Conservation (phyloP, 768 basidiomycete genomes). For the Lentinula sp. region DNA sequence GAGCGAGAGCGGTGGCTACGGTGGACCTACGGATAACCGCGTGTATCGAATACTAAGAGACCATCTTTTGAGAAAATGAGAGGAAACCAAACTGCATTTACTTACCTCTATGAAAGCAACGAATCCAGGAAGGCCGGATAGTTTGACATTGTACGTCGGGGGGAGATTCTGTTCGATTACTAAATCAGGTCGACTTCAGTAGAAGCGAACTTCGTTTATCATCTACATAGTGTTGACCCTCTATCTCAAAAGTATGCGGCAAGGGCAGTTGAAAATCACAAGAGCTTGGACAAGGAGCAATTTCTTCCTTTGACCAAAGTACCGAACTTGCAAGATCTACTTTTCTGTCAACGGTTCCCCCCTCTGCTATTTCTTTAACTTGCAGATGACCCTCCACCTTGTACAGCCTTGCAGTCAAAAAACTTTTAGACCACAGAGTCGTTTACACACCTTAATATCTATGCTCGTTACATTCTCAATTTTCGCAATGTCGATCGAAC, state of each 20-base stretch:
- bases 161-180: slow-evolving; percentile 48
- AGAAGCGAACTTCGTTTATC: not conserved
- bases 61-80: not conserved
- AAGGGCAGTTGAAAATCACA: slow-evolving; percentile 51
- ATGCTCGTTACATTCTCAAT: slow-evolving; percentile 51
- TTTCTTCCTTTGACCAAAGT: slow-evolving; percentile 53
- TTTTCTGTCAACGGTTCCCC: slow-evolving; percentile 48
- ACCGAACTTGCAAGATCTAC: slow-evolving; percentile 45
- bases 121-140: slow-evolving; percentile 71
- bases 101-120: slow-evolving; percentile 49
- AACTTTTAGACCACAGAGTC: not conserved
- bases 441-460: slow-evolving; percentile 52
- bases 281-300: slow-evolving; percentile 42
- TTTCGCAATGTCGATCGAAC: slow-evolving; percentile 49
- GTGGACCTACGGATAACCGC: slow-evolving; percentile 45
- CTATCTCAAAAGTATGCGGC: slow-evolving; percentile 52
- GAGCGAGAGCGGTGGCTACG: slow-evolving; percentile 25
- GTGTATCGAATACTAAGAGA: slow-evolving; percentile 48
- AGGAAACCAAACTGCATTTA: not conserved
- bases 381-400: slow-evolving; percentile 59
- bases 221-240: slow-evolving; percentile 55
- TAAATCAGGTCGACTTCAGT: not conserved
- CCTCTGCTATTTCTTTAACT: slow-evolving; percentile 60
- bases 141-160: slow-evolving; percentile 61
- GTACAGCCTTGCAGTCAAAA: not conserved